Evolutionary conservation across 805 yeast genomes (phyloP), one percentile per base, ranked within the genome.

Genomic region (Metschnikowia sp.): DNA sequence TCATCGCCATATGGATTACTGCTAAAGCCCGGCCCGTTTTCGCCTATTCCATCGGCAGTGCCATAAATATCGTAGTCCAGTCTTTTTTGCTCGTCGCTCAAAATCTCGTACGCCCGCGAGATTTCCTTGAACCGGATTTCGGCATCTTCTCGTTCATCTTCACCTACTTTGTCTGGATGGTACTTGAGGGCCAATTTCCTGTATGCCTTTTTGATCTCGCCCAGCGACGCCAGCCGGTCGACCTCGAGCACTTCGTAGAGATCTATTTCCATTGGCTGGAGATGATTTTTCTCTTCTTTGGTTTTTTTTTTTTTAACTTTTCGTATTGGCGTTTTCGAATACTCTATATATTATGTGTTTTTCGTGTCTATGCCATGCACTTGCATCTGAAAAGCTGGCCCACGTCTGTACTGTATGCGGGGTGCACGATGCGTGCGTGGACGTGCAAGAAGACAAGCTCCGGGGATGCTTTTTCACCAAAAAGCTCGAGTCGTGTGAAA

Each of bases 161-260:
- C 88, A 0, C 80, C 63, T 1, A 81, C 90, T 62, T 94, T 92
- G 65, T 92, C 98, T 0, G 98, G 98, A 66, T 92, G 98, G 58
- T 83, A 80, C 50, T 74, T 72, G 35, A 92, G 74, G 10, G 98
- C 98, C 41, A 89, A 75, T 56, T 83, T 86, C 54, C 95, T 77
- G 66, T 88, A 92, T 0, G 97, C 96, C 64, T 79, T 83, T 57
- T 84, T 84, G 62, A 92, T 88, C 53, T 91, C 97, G 1, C 68
- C 69, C 31, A 79, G 66, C 1, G 88, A 68, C 0, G 97, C 96
- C 15, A 78, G 73, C 2, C 74, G 62, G 7, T 78, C 79, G 4
- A 90, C 81, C 34, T 88, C 96, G 19, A 90, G 74, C 3, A 87
- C 69, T 39, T 79, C 88, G 66, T 89, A 90, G 42, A 75, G 65